Base-by-base conservation (phyloP, 176 grass and related monocot genomes). In the Hordeum marinum region DNA sequence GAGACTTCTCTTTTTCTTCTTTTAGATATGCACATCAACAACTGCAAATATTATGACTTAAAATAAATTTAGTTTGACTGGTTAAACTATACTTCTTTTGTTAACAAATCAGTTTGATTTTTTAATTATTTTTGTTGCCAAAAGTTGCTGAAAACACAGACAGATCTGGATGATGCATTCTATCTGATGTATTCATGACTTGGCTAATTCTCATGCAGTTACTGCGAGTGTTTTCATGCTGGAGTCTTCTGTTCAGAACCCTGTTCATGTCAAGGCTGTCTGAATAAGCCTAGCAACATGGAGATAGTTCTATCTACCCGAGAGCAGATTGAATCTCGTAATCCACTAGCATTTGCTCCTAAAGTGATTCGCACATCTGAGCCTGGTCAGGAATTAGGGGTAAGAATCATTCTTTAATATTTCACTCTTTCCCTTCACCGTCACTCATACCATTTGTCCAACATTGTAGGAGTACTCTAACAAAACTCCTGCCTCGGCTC, bases 231-330 rank as follows among this genome's bases (percentile, higher is more conserved):
- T 78, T 99, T 99, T 91, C 91, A 92, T 41, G 96, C 96, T 89
- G 96, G 96, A 75, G 96, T 99, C 12, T 99, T 91, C 43, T 99
- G 96, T 85, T 96, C 93, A n/a, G 96, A 99, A 59, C 96, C 96
- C 54, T 99, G 93, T 87, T 84, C 90, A 58, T 99, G 96, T n/a
- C 90, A 92, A 70, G 93, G 84, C 61, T 99, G 93, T 80, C 88
- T 94, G 64, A 99, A 99, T 80, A 99, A 89, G 65, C 90, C 94
- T 5, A 81, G 55, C 63, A 83, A 99, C 78, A 91, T 88, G 80
- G 91, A 96, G 78, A 94, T 75, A 62, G 96, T 99, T 83, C 86
- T 99, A 64, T 80, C 91, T 43, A 99, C 91, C 68, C 93, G 93
- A 23, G 89, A 96, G 81, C 93, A 96, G 86, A 99, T 96, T 42